A percentile compares a stretch with the other conserved stretches of the same genome.
Conservation (phyloP, 345 rosid species). For the Populus deltoides region DNA sequence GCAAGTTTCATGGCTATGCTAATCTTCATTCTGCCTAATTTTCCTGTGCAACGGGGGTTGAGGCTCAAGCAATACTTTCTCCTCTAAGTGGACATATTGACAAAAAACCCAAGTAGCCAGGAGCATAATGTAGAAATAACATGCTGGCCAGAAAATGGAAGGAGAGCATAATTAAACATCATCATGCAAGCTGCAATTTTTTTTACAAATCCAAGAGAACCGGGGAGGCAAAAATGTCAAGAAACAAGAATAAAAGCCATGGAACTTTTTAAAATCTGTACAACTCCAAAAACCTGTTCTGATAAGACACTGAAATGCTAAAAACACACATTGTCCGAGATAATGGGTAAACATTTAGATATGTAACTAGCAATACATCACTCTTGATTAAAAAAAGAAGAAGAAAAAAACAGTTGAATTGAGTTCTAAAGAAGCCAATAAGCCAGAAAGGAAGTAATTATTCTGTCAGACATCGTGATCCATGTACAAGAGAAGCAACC, state of each 20-base stretch:
- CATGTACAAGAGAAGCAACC: constrained; percentile 4
- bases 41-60: background rate
- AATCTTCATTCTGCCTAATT: background rate
- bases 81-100: background rate
- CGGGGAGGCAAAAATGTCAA: background rate
- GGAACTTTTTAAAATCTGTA: background rate
- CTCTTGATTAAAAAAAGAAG: background rate
- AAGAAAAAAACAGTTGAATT: background rate
- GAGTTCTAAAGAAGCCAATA: background rate
- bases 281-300: background rate
- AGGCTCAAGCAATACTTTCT: too few species aligned
- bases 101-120: background rate
- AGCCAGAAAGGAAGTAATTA: background rate
- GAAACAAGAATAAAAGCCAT: background rate
- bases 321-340: background rate
- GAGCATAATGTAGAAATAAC: background rate
- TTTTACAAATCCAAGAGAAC: background rate
- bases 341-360: background rate
- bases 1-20: background rate
- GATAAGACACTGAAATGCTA: background rate
- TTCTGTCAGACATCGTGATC: background rate
- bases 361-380: background rate
- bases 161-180: background rate
- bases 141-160: background rate
- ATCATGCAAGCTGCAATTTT: background rate